These are phyloP conservation scores for Carallia pectinifolia DNA, from an alignment of 345 rosid genomes.

Conservation along the genomic window DNA sequence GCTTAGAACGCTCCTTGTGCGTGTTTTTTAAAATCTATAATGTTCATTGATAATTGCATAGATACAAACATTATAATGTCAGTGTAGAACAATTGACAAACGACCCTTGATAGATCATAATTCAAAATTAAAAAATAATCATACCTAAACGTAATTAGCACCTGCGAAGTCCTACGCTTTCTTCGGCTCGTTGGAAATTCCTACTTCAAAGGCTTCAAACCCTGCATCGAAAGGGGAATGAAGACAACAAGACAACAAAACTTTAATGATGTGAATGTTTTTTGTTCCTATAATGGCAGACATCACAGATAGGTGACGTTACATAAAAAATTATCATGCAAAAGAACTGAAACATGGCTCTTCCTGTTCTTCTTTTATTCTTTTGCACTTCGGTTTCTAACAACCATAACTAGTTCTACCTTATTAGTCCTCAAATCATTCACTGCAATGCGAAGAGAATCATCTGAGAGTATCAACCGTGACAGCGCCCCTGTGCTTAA, in stretches of 20 bases:
- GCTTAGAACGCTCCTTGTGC: not conserved
- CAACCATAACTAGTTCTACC: conserved; percentile 36
- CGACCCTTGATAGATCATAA: not conserved
- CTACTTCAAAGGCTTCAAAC: conserved; percentile 81
- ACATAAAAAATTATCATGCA: not conserved
- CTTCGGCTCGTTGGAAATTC: not conserved
- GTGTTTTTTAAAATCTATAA: not conserved
- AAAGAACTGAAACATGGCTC: not conserved
- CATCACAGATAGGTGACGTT: no score
- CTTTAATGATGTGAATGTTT: no score
- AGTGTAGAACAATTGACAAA: not conserved
- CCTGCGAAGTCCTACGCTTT: not conserved
- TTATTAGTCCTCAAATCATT: conserved; percentile 73
- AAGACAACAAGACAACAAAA: no score
- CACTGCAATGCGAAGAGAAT: conserved; percentile 75
- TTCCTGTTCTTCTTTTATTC: not conserved
- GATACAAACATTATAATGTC: not conserved
- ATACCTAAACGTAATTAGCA: not conserved
- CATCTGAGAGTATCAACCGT: conserved; percentile 78
- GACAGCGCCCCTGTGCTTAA: conserved; percentile 94
- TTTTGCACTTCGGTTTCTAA: not conserved
- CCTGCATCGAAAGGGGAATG: conserved; percentile 33
- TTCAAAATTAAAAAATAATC: conserved; percentile 1
- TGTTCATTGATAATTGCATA: no score
- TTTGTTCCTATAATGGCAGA: no score